These are phyloP conservation scores for Penicillium odoratum DNA, from an alignment of 495 filamentous ascomycete species.

Conservation along the genomic window DNA sequence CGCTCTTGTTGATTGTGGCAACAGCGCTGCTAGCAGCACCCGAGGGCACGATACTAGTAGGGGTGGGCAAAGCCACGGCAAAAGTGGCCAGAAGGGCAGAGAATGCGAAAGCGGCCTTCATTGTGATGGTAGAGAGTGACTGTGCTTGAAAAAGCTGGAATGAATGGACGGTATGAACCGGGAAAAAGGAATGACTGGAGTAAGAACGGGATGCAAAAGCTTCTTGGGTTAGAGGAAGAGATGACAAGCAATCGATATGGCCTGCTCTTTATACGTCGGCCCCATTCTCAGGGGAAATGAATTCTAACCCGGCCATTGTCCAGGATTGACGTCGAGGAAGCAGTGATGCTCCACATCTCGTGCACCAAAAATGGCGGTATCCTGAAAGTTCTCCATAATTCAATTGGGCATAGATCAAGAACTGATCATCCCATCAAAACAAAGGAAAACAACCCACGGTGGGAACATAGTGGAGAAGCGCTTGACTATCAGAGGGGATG, in stretches of 20 bases:
- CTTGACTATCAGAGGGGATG: slow-evolving; percentile 10
- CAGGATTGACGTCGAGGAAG: slow-evolving; percentile 9
- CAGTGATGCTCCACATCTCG: slow-evolving; percentile 13
- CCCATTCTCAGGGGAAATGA: slow-evolving; percentile 5
- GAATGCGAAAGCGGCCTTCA: slow-evolving; percentile 28
- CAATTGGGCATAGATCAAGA: slow-evolving; percentile 5
- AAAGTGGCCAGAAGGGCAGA: slow-evolving; percentile 27
- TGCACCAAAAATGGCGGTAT: background rate
- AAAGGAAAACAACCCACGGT: slow-evolving; percentile 10
- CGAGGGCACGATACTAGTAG: slow-evolving; percentile 15
- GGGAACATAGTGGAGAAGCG: background rate
- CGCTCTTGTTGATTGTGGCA: slow-evolving; percentile 4
- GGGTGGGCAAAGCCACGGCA: slow-evolving; percentile 25
- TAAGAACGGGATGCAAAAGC: slow-evolving; percentile 20
- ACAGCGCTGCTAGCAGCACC: slow-evolving; percentile 12
- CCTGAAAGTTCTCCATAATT: slow-evolving; percentile 4
- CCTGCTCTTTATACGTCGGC: slow-evolving; percentile 19
- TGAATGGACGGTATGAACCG: slow-evolving; percentile 32
- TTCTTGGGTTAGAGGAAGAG: slow-evolving; percentile 20
- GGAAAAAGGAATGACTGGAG: slow-evolving; percentile 23
- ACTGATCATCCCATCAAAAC: slow-evolving; percentile 12
- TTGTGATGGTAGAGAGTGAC: slow-evolving; percentile 27
- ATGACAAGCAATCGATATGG: slow-evolving; percentile 10
- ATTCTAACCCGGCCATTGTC: background rate
- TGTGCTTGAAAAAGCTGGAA: slow-evolving; percentile 21